A percentile compares a stretch with the other conserved stretches of the same genome.
phyloP scores from a whole-genome alignment of 805 yeast species.

The Kodamaea lidongshanica region DNA sequence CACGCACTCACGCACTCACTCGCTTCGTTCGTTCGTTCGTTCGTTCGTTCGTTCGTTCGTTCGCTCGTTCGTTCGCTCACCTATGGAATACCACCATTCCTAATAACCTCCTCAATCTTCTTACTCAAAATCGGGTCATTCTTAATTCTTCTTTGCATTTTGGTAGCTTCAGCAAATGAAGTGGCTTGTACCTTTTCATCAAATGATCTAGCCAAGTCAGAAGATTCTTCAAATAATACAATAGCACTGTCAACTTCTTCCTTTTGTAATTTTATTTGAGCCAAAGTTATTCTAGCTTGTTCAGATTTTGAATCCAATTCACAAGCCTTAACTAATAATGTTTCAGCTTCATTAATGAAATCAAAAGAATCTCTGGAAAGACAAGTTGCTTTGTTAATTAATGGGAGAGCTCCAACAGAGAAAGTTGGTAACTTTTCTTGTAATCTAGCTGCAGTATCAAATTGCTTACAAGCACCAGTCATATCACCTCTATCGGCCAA shows the following conservation, averaged over 20 bases:
- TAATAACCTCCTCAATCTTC: slow-evolving; percentile 57
- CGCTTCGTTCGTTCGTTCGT: no score
- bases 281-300: slow-evolving; percentile 82
- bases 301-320: slow-evolving; percentile 84
- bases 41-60: no score
- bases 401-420: slow-evolving; percentile 82
- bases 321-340: slow-evolving; percentile 66
- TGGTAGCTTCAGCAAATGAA: slow-evolving; percentile 87
- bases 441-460: slow-evolving; percentile 77
- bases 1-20: no score
- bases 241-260: slow-evolving; percentile 81
- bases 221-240: slow-evolving; percentile 72
- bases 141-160: slow-evolving; percentile 75
- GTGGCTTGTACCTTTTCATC: slow-evolving; percentile 89
- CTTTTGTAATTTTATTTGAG: slow-evolving; percentile 81
- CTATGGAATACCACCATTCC: slow-evolving; percentile 13
- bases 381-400: slow-evolving; percentile 81
- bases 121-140: slow-evolving; percentile 59
- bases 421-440: slow-evolving; percentile 64
- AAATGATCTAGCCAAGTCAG: slow-evolving; percentile 72
- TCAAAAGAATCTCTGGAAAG: slow-evolving; percentile 51
- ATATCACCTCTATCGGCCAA: slow-evolving; percentile 74
- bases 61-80: no score
- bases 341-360: slow-evolving; percentile 49
- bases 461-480: slow-evolving; percentile 70